Conservation (phyloP, 352 stramenopile genomes). For the Phytophthora sp. region DNA sequence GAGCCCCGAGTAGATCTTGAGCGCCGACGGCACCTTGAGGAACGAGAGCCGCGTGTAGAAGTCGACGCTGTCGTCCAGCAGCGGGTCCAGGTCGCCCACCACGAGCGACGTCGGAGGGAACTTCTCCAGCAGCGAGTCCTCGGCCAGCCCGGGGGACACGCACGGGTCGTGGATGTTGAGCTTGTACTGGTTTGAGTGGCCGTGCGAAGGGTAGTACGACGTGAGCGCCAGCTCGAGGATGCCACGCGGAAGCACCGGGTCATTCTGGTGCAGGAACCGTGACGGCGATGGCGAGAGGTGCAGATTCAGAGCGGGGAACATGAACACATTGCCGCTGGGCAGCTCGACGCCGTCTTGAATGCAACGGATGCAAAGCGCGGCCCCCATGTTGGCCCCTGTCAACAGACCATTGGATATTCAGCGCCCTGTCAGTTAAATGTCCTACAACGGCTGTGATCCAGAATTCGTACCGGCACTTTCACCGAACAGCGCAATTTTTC, state of each 20-base stretch:
- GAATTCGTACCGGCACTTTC: constrained; percentile 77
- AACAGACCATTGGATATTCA: too few relatives aligned
- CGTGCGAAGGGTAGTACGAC: constrained; percentile 86
- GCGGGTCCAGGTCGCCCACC: constrained; percentile 85
- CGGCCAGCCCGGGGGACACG: constrained; percentile 81
- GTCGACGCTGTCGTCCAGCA: constrained; percentile 91
- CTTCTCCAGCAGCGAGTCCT: constrained; percentile 74
- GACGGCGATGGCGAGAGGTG: constrained; percentile 88
- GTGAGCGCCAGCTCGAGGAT: constrained; percentile 85
- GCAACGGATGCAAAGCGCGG: constrained; percentile 83
- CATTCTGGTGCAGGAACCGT: constrained; percentile 88
- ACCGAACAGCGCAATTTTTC: constrained; percentile 78
- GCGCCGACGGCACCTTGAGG: constrained; percentile 72
- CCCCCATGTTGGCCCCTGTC: constrained; percentile 86
- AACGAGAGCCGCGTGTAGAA: constrained; percentile 88
- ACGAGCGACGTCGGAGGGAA: constrained; percentile 86
- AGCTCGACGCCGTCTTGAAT: constrained; percentile 76
- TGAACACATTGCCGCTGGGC: constrained; percentile 86
- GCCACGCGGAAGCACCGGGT: constrained; percentile 81
- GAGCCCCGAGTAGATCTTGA: constrained; percentile 87
- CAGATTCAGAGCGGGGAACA: constrained; percentile 91
- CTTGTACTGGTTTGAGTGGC: constrained; percentile 88
- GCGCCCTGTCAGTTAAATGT: too few relatives aligned
- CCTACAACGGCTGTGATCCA: too few relatives aligned
- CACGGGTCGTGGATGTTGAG: constrained; percentile 89